Base-by-base conservation (phyloP, 2,329 filamentous ascomycete species). In the Fusarium liriodendri region DNA sequence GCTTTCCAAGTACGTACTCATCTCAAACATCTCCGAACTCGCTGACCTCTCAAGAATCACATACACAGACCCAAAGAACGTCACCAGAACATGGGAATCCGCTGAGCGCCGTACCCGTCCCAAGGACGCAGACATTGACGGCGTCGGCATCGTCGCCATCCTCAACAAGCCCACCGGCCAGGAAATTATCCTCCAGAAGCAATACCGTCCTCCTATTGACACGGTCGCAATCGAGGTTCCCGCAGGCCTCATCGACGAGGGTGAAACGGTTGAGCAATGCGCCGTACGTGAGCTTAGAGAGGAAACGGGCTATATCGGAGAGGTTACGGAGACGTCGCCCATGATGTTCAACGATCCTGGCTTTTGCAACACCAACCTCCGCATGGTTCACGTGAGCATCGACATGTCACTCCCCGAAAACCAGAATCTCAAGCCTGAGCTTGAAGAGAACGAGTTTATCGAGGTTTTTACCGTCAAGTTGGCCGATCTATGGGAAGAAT, bases 401-500 rank as follows among this genome's bases (percentile, higher is more conserved):
- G 93, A 96, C 81, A 89, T 93, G 87, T 87, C 84, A 6, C 84
- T 90, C 2, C 88, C 92, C 0, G 91, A 91, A 76, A 96, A 96
- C 79, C 88, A 92, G 79, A 86, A 93, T 62, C 90, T 90, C 2
- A 87, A 91, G 80, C 91, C 93, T 0, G 84, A 93, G 79, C 86
- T 95, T 8, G 93, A 96, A 79, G 93, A 95, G 29, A 92, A 91
- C 72, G 94, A 96, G 83, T 95, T 95, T 79, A 95, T 96, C 78
- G 93, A 95, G 80, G 91, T 92, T 37, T 95, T 96, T 77, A 89
- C 89, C 10, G 87, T 94, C 9, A 91, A 91, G 7, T 79, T 96
- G 50, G 84, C 82, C 22, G 84, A 87, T 16, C 81, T 96, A 42
- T 95, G 92, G 84, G 87, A 87, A 0, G 90, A 93, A 79, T 91